These are phyloP conservation scores for Globisporangium splendens DNA, from an alignment of 352 stramenopile genomes.

Conservation along the genomic window DNA sequence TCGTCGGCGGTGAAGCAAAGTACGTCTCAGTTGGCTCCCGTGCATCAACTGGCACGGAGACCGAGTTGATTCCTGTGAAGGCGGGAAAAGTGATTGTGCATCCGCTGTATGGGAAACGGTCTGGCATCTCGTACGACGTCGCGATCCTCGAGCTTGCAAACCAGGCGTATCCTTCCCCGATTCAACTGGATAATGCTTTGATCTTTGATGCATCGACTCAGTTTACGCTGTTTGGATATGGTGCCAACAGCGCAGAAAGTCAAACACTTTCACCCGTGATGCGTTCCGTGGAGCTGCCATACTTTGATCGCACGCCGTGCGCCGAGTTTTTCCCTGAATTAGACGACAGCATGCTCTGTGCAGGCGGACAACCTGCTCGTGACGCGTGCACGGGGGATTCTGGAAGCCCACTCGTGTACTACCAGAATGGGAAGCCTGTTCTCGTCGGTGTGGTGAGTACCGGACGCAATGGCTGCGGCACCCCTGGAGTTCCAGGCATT, in stretches of 20 bases:
- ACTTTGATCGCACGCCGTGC: conserved; percentile 24
- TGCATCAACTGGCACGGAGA: conserved; percentile 23
- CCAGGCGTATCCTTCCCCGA: conserved; percentile 25
- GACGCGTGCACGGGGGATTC: conserved; percentile 45
- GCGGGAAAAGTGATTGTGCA: conserved; percentile 24
- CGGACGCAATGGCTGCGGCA: conserved; percentile 33
- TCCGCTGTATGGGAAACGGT: conserved; percentile 27
- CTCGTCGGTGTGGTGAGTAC: conserved; percentile 41
- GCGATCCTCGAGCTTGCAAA: conserved; percentile 33
- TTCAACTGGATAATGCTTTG: conserved; percentile 26
- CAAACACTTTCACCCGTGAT: conserved; percentile 21
- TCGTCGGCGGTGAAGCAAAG: conserved; percentile 20
- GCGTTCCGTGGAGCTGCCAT: conserved; percentile 26
- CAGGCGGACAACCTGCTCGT: conserved; percentile 25
- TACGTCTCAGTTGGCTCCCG: conserved; percentile 31
- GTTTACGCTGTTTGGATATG: conserved; percentile 32
- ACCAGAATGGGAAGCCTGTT: conserved; percentile 15
- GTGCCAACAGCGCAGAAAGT: conserved; percentile 22
- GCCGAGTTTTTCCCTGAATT: conserved; percentile 23
- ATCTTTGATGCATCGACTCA: conserved; percentile 19
- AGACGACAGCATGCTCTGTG: conserved; percentile 42
- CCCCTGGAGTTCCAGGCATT: conserved; percentile 26
- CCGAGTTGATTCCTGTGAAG: conserved; percentile 29
- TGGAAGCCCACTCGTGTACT: conserved; percentile 26
- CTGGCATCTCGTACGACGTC: conserved; percentile 34